Evolutionary conservation across 1,139 yeast species (phyloP), one percentile per base, ranked within the genome.

Genomic region (Candida buenavistaensis): DNA sequence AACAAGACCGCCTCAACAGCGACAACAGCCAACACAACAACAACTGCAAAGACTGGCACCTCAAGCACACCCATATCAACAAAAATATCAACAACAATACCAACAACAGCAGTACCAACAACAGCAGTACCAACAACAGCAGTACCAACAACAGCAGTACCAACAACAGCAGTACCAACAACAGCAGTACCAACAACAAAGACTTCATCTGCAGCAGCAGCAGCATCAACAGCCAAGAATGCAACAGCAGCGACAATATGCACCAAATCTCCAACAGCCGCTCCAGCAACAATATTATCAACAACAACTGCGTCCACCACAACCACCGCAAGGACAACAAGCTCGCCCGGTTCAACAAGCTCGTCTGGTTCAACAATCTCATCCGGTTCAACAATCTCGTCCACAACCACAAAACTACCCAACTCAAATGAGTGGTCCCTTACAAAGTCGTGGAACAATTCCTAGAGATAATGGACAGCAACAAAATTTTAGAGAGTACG

Each of bases 41-140:
- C 26, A 20, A 16, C 28, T 11, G 27, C 26, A 17, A 17, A n/a
- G 6, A 9, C 31, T 35, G 14, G 31, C 37, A 10, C 36, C 32
- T 26, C 35, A 23, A 23, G 28, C 32, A 11, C 31, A 34, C 13
- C 35, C 11, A 23, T 38, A 23, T 14, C 45, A 32, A 21, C 31
- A 16, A 10, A 17, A n/a, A 19, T 30, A 28, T 16, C 85, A 33
- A 28, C 36, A 34, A 28, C 35, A 31, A 22, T 28, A 21, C 14
- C 34, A 22, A 14, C 23, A 19, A 8, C 22, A 26, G n/a, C 32
- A 19, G 17, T 28, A 28, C 10, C 27, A 22, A 17, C 32, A 20
- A 22, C 28, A 17, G 14, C 28, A 21, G 21, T 26, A 35, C 11
- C 32, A 30, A 32, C 34, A 38, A 28, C 10, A 28, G 16, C 26